Evolutionary conservation across 176 grass and related monocot genomes (phyloP).

Genomic region (Avena atlantica): DNA sequence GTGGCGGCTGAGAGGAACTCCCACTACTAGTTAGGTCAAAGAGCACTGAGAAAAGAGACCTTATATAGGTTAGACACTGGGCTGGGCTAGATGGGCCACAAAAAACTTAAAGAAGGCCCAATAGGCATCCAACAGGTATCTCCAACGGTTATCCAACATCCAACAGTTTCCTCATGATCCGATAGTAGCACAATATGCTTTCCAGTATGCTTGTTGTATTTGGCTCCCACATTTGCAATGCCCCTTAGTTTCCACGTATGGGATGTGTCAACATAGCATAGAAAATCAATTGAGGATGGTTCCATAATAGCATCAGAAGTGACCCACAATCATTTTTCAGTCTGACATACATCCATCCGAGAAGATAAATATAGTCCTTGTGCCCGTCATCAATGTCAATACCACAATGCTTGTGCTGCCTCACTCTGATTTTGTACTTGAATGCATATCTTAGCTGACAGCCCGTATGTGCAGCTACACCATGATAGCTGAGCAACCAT

Average conservation of each 20-base stretch:
- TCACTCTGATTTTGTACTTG: too few relatives aligned
- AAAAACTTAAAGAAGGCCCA: too few relatives aligned
- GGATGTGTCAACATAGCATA: neutral
- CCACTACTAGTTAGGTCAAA: too few relatives aligned
- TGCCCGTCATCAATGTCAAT: neutral
- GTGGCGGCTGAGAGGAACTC: too few relatives aligned
- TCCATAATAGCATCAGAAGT: neutral
- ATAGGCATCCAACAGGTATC: too few relatives aligned
- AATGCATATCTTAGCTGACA: too few relatives aligned
- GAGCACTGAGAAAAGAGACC: too few relatives aligned
- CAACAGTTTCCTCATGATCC: neutral
- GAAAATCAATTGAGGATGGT: neutral
- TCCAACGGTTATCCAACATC: too few relatives aligned
- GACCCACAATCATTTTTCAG: neutral
- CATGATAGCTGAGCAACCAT: neutral
- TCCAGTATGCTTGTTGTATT: neutral
- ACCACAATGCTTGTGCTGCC: neutral
- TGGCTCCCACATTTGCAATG: neutral
- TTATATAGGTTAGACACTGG: too few relatives aligned
- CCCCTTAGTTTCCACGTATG: neutral
- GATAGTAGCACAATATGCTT: neutral
- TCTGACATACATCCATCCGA: neutral
- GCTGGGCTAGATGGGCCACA: too few relatives aligned
- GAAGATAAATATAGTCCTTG: neutral
- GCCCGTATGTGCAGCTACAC: neutral